phyloP scores from a whole-genome alignment of 331 rosid species.

The Malus hybrid region DNA sequence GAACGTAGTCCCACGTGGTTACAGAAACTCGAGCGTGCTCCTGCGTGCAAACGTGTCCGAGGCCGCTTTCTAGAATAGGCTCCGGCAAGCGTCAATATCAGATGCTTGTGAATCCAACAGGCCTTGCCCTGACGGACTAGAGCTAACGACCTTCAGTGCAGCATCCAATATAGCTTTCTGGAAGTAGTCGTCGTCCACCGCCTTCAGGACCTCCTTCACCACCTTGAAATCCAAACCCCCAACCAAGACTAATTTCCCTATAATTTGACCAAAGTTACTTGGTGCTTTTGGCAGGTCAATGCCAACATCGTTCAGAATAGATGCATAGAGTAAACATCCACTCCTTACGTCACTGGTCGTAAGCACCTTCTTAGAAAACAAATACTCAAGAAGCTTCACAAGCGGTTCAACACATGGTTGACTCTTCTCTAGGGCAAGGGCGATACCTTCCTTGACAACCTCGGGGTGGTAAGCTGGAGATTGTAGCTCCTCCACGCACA shows the following conservation, averaged over 20 bases:
- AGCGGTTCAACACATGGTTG: slow-evolving; percentile 61
- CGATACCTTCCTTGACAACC: slow-evolving; percentile 80
- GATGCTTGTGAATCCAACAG: slow-evolving; percentile 67
- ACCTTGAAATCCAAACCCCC: slow-evolving; percentile 71
- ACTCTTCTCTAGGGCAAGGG: slow-evolving; percentile 66
- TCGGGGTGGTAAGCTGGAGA: slow-evolving; percentile 69
- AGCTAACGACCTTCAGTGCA: slow-evolving; percentile 28
- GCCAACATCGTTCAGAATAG: slow-evolving; percentile 56
- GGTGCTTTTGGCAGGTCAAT: slow-evolving; percentile 90
- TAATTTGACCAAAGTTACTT: slow-evolving; percentile 63
- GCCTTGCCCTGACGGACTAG: slow-evolving; percentile 52
- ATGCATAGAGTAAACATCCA: slow-evolving; percentile 69
- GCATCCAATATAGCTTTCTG: slow-evolving; percentile 50
- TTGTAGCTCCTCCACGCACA: slow-evolving; percentile 79
- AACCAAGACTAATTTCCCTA: slow-evolving; percentile 49
- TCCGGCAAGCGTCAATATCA: slow-evolving; percentile 71
- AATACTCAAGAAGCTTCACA: slow-evolving; percentile 54
- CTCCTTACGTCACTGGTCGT: slow-evolving; percentile 51
- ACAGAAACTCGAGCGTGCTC: slow-evolving; percentile 23
- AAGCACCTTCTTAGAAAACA: slow-evolving; percentile 44
- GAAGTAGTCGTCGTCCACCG: slow-evolving; percentile 51
- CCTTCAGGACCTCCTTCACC: slow-evolving; percentile 55
- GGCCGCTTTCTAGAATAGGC: slow-evolving; percentile 29
- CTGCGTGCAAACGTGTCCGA: slow-evolving; percentile 5
- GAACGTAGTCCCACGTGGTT: slow-evolving; percentile 34